Base-by-base conservation (phyloP, 2,329 filamentous ascomycete genomes). In the Pleoardoris graminearum region DNA sequence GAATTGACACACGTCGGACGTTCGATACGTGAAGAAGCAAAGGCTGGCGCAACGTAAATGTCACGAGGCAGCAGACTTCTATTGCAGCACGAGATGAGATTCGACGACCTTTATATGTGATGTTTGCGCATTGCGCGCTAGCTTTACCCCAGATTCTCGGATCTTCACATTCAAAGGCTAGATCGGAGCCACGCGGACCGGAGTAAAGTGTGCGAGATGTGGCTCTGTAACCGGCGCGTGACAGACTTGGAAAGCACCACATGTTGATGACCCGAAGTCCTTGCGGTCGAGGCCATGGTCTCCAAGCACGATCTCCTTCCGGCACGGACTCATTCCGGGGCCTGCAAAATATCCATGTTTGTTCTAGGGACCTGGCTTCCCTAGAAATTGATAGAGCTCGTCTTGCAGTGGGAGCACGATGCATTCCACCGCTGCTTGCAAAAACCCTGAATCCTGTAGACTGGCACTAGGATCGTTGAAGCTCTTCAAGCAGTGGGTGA, bases 331-430 rank as follows among this genome's bases (percentile, higher is more conserved):
- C 11, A 11, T 23, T 14, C 35, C 17, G 22, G 32, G 16, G 14
- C 29, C 21, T 32, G 6, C 25, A 32, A 8, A 35, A 14, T 35
- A 16, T 23, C 8, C 42, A 25, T 25, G 11, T 27, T 7, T 21
- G 4, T 5, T 8, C 63, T 56, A 71, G 4, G 55, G 41, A 3
- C 49, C 49, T 16, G 56, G 51, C 53, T 67, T 72, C 12, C 71
- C 71, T 10, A 73, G 48, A 38, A 73, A 73, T 36, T 72, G 71
- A 32, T 59, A 56, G 7, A 73, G 53, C 48, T 73, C 71, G 25
- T 74, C 69, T 37, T 73, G 70, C 32, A 74, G 47, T 3, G 71
- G 70, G 37, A 73, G 44, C 10, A 74, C 66, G 25, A 74, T 73
- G 23, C 68, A 62, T 49, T 73, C 70, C 0, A 72, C 69, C 2